Evolutionary conservation across 78 protist genomes (phyloP), one percentile per base, ranked within the genome.

Genomic region (Isochrysis galbana): DNA sequence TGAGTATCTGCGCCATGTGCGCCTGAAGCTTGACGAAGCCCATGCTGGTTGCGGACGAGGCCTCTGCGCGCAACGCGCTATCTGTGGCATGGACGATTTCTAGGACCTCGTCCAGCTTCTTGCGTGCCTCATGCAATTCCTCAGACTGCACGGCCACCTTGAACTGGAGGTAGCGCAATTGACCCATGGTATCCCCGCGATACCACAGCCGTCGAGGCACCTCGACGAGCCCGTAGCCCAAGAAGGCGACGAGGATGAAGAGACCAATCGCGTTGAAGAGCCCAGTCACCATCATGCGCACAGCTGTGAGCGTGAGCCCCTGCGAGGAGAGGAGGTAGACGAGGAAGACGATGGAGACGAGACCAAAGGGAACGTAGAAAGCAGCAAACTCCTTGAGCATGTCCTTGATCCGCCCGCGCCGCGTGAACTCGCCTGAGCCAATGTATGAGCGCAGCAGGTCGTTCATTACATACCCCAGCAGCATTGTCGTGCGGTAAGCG

Each of bases 151-250:
- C 39, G 55, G 88, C 51, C 41, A 44, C 88, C 74, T 61, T 61
- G 82, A 72, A 72, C 11, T 36, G 44, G 44, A 72, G 82, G 82
- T 17, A 72, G 82, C 82, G 82, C 82, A 72, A 23, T 42, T 72
- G 82, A 42, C 82, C 82, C 29, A 26, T n/a, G 36, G 7, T 23
- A 42, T 72, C 82, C 23, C 44, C 82, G n/a, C 22, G 7, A 42
- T 72, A 10, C 82, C 82, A 72, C 82, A 72, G 82, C 36, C 36
- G 11, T 38, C 82, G 82, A 21, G 82, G 82, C 82, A 72, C 36
- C 82, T 72, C 82, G 44, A 72, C 82, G 32, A 72, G 82, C 44
- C 82, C 82, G 82, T 72, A 61, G 74, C 74, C 44, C 34, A 77
- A 46, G 29, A 77, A 77, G 22, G 84, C 84, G 32, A 77, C 46